These are phyloP conservation scores for Limonium bicolor DNA, from an alignment of 148 eudicot genomes.

Conservation along the genomic window DNA sequence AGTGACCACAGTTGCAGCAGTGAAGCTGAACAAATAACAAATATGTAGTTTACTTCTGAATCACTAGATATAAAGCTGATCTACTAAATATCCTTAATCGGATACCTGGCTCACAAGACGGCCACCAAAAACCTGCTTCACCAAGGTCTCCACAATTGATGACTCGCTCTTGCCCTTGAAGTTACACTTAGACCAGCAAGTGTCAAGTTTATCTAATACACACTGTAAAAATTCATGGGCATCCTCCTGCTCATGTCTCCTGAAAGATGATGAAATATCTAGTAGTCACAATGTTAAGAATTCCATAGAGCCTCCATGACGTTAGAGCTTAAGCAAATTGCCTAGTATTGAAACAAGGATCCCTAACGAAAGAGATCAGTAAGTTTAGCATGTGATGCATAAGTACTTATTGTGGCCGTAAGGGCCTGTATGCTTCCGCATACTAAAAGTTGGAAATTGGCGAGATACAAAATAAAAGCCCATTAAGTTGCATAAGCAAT, in stretches of 20 bases:
- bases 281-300: constrained; percentile 34
- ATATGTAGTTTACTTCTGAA: too few species aligned
- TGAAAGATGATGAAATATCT: constrained; percentile 65
- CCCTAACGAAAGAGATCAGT: too few species aligned
- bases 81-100: too few species aligned
- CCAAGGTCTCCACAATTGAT: constrained; percentile 26
- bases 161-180: constrained; percentile 1
- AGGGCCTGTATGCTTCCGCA: too few species aligned
- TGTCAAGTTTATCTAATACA: constrained; percentile 68
- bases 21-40: constrained; percentile 64
- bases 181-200: constrained; percentile 23
- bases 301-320: constrained; percentile 10
- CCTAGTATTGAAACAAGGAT: too few species aligned
- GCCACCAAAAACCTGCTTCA: constrained; percentile 74
- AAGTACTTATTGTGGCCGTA: too few species aligned
- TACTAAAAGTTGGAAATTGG: too few species aligned
- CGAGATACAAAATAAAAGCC: too few species aligned
- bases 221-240: constrained; percentile 89
- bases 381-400: too few species aligned
- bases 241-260: constrained; percentile 80
- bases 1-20: constrained; percentile 67
- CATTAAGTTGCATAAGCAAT: too few species aligned
- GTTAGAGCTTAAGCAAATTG: too few species aligned
- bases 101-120: constrained; percentile 76
- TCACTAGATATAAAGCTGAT: too few species aligned